Evolutionary conservation across 441 rosid species (phyloP).

Genomic region (Syzygium syzygioides): DNA sequence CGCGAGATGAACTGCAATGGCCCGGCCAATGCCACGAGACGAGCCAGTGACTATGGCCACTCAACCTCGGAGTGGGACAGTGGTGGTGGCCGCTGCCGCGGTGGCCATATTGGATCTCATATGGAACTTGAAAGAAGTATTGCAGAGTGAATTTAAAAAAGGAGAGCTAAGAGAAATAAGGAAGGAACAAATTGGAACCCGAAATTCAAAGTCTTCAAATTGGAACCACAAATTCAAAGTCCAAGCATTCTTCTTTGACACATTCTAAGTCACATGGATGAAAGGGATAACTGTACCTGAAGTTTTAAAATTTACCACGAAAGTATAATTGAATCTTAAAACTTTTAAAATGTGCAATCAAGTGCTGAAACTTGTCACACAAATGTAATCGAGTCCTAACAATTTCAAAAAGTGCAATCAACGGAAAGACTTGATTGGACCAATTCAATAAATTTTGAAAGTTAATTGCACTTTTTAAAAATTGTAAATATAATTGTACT

Average conservation of each 20-base stretch:
- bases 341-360: no score
- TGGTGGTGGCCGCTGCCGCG: fast-evolving
- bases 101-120: not conserved
- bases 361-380: no score
- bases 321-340: no score
- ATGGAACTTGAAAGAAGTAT: not conserved
- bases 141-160: not conserved
- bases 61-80: not conserved
- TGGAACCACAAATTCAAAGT: not conserved
- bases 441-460: no score
- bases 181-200: not conserved
- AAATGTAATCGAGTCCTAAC: no score
- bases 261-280: not conserved
- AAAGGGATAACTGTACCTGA: no score
- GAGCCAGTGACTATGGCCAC: slow-evolving; percentile 8
- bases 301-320: no score
- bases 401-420: no score
- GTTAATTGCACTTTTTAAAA: no score
- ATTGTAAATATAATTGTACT: no score
- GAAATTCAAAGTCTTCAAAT: not conserved
- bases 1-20: not conserved
- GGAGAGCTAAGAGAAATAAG: not conserved
- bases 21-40: slow-evolving; percentile 5
- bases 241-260: not conserved
- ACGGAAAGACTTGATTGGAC: no score